Percentiles rank a stretch among this genome's conserved stretches.
These are phyloP conservation scores for Myrica gale DNA, from an alignment of 306 rosid species.

Conservation along the genomic window DNA sequence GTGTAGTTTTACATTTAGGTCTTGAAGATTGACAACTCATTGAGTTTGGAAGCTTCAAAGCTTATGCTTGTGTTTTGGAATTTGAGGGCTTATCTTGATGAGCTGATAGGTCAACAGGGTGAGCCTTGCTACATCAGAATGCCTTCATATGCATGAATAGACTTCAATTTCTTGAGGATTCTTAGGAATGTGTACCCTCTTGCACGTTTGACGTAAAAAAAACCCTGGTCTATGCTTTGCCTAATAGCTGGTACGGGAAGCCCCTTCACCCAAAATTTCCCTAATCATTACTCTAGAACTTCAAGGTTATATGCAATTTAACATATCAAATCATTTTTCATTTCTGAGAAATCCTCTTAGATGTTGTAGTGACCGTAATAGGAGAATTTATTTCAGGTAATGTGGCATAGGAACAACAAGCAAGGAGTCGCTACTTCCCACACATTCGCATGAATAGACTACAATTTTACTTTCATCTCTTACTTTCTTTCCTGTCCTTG, in stretches of 20 bases:
- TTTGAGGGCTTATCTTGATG: background rate
- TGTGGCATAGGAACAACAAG: background rate
- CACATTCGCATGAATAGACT: background rate
- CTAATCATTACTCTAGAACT: background rate
- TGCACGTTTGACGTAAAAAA: background rate
- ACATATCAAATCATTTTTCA: background rate
- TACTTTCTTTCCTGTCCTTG: background rate
- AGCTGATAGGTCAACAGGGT: too few species aligned
- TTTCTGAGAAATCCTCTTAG: background rate
- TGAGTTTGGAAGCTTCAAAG: background rate
- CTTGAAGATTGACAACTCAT: background rate
- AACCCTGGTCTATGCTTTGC: background rate
- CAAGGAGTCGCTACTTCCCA: background rate
- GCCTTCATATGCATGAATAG: background rate
- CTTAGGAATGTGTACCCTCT: background rate
- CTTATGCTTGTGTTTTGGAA: background rate
- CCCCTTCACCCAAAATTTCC: background rate
- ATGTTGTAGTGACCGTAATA: background rate
- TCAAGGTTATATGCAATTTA: background rate
- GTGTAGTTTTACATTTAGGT: background rate
- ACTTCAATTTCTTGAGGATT: too few species aligned
- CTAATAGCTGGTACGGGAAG: background rate
- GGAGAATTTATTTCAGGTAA: background rate
- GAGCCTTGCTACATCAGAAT: background rate
- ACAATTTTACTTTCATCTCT: background rate